Evolutionary conservation across 1,139 yeast genomes (phyloP).

Genomic region (Lodderomyces orthopsilosis): DNA sequence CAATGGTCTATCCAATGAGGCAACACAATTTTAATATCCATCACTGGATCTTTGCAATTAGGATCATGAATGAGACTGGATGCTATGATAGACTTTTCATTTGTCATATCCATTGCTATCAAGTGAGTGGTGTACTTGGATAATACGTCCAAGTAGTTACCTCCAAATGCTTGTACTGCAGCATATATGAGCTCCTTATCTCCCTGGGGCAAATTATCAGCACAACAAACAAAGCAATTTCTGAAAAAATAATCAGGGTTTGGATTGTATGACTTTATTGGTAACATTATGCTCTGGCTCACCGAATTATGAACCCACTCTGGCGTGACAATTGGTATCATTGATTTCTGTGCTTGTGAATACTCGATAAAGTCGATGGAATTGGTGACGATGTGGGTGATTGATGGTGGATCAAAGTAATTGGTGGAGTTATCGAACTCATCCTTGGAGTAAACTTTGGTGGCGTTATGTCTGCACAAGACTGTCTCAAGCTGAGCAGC

Average conservation of each 20-base stretch:
- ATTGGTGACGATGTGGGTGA: slow-evolving; percentile 58
- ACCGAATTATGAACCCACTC: slow-evolving; percentile 62
- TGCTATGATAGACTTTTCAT: slow-evolving; percentile 48
- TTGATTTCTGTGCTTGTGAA: slow-evolving; percentile 42
- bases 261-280: slow-evolving; percentile 60
- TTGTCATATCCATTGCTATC: slow-evolving; percentile 53
- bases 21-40: slow-evolving; percentile 58
- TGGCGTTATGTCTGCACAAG: slow-evolving; percentile 22
- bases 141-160: slow-evolving; percentile 61
- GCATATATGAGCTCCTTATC: slow-evolving; percentile 67
- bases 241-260: slow-evolving; percentile 66
- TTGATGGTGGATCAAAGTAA: slow-evolving; percentile 19
- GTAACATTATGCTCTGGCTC: slow-evolving; percentile 40
- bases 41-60: slow-evolving; percentile 11
- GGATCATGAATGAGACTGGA: slow-evolving; percentile 35
- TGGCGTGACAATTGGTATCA: slow-evolving; percentile 69
- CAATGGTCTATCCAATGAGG: slow-evolving; percentile 82
- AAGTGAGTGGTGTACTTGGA: slow-evolving; percentile 77
- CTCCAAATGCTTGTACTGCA: slow-evolving; percentile 73
- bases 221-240: slow-evolving; percentile 58
- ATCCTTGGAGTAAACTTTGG: slow-evolving; percentile 23
- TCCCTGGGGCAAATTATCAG: slow-evolving; percentile 54
- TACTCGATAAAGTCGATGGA: slow-evolving; percentile 56
- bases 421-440: slow-evolving; percentile 24
- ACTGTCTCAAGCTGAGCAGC: slow-evolving; percentile 22